These are phyloP conservation scores for Hibiscus mutabilis DNA, from an alignment of 345 rosid species.

Conservation along the genomic window DNA sequence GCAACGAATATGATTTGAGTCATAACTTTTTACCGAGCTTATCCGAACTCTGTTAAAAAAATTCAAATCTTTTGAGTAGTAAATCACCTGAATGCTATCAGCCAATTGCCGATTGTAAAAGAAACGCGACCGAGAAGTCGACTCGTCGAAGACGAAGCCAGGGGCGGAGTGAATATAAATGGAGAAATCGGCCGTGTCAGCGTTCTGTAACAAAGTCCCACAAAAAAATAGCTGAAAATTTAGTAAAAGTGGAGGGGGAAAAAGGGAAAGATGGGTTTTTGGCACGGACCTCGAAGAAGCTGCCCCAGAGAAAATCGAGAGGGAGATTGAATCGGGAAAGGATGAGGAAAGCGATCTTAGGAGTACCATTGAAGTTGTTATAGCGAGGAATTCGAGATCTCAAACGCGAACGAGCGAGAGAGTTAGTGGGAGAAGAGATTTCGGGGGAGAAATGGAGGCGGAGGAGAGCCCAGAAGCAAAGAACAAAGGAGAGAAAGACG, in stretches of 20 bases:
- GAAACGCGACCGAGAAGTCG: constrained; percentile 61
- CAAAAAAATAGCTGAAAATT: background rate
- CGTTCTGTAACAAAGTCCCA: constrained; percentile 33
- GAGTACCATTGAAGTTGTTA: constrained; percentile 30
- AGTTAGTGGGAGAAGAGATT: constrained; percentile 11
- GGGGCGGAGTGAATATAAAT: constrained; percentile 71
- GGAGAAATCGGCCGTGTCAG: constrained; percentile 54
- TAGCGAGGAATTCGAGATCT: constrained; percentile 30
- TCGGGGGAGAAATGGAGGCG: constrained; percentile 34
- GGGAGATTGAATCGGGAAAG: constrained; percentile 53
- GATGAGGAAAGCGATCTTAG: constrained; percentile 64
- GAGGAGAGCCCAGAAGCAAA: constrained; percentile 49
- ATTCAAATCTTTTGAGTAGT: background rate
- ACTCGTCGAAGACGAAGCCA: constrained; percentile 66
- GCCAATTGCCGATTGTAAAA: constrained; percentile 66
- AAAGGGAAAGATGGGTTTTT: background rate
- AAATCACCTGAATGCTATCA: constrained; percentile 54
- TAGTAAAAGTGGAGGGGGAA: background rate
- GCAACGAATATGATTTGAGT: background rate
- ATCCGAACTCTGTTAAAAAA: background rate
- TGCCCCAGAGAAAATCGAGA: constrained; percentile 64
- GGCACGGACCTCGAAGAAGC: constrained; percentile 56
- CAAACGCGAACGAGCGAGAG: constrained; percentile 20
- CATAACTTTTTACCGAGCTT: background rate
- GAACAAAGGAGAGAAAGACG: constrained; percentile 36